Evolutionary conservation across 2,329 filamentous ascomycete genomes (phyloP), one percentile per base, ranked within the genome.

Genomic region (Camillea tinctor): DNA sequence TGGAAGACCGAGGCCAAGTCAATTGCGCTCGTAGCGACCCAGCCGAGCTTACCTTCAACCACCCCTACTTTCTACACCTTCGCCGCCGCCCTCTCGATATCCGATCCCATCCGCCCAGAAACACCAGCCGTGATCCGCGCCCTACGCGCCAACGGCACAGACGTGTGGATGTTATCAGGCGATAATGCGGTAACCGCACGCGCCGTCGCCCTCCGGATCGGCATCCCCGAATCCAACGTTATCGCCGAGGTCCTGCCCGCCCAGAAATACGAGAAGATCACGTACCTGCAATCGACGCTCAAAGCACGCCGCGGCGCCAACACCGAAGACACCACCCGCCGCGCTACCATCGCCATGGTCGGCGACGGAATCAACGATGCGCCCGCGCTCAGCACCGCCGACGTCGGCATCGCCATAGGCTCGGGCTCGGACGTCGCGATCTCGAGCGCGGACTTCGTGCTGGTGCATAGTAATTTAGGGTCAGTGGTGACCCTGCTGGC

Each of bases 301-400:
- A 77, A 79, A 61, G 74, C 76, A 3, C 65, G 71, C 11, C 59
- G 54, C 19, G 66, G 67, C 4, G 57, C 55, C 19, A 23, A 53
- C 21, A 23, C 40, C 17, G 69, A 68, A 19, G 55, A 67, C 9
- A n/a, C 60, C 1, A 54, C 40, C 23, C 74, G 73, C 6, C 80
- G 83, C 4, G 80, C 81, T 8, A 80, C 76, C 55, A 84, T 96
- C 4, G 92, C 90, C 67, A 96, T 96, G 86, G 88, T 95, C 4
- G 92, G 92, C 59, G 92, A 96, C 72, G 92, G 92, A 66, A 92
- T 95, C 77, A 96, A 96, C 75, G 92, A 96, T 77, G 88, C 91
- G 0, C 92, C 92, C 0, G 92, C 92, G 6, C 84, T 96, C 40
- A 85, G 89, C 4, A 87, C 86, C 20, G 91, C 92, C 17, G 92